Conservation (phyloP, 345 rosid species). For the Iberis pinnata region DNA sequence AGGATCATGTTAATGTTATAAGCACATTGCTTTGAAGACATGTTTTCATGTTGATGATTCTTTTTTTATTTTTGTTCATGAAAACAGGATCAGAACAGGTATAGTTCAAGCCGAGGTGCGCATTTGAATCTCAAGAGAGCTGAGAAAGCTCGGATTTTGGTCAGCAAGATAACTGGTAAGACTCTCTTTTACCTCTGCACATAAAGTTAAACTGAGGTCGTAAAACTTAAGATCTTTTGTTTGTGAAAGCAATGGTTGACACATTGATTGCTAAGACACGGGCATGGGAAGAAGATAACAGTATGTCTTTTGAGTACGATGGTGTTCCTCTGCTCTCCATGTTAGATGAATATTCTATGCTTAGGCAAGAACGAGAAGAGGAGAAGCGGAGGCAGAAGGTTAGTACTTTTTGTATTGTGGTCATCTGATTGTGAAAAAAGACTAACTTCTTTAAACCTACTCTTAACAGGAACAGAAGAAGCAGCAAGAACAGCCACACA, state of each 20-base stretch:
- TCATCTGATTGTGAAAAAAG: not conserved
- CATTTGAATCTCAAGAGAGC: constrained; percentile 98
- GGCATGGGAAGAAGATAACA: constrained; percentile 80
- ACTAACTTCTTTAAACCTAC: not conserved
- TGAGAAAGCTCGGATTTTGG: constrained; percentile 81
- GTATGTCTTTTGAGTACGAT: constrained; percentile 61
- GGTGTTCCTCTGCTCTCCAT: constrained; percentile 91
- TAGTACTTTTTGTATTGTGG: not conserved
- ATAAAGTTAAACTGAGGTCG: not conserved
- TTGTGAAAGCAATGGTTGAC: constrained; percentile 64
- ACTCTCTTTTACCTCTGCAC: not conserved
- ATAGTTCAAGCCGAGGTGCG: constrained; percentile 90
- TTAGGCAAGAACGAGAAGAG: constrained; percentile 90
- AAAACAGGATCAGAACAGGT: constrained; percentile 91
- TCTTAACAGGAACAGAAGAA: constrained; percentile 69
- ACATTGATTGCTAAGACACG: constrained; percentile 75
- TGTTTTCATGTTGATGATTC: not conserved
- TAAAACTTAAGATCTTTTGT: constrained; percentile 8
- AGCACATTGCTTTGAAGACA: not conserved
- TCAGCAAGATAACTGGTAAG: constrained; percentile 87
- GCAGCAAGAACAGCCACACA: constrained; percentile 64
- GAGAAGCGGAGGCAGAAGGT: constrained; percentile 82
- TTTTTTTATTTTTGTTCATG: constrained; percentile 16
- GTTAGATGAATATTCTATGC: constrained; percentile 91
- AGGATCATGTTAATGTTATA: not conserved